These are phyloP conservation scores for Lippia alba DNA, from an alignment of 305 asterid species.

Conservation along the genomic window DNA sequence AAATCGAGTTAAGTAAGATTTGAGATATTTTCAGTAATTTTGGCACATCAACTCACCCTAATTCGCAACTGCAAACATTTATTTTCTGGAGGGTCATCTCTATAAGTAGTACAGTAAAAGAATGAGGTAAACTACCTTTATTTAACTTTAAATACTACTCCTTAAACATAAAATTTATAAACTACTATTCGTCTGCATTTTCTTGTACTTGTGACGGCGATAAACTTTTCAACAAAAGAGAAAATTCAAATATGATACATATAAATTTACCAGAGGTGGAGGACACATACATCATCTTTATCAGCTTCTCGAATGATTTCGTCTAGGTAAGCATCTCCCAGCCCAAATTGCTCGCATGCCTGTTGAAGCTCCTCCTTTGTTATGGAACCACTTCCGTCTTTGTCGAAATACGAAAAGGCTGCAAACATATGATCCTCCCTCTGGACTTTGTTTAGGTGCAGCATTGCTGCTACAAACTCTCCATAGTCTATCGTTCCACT, in stretches of 20 bases:
- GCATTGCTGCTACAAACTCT: conserved; percentile 92
- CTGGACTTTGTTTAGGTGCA: conserved; percentile 82
- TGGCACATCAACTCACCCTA: too few relatives aligned
- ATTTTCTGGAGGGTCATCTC: too few relatives aligned
- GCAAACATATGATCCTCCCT: conserved; percentile 85
- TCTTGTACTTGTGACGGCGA: too few relatives aligned
- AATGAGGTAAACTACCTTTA: too few relatives aligned
- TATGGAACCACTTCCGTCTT: conserved; percentile 91
- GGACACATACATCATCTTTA: conserved; percentile 66
- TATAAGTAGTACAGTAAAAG: too few relatives aligned
- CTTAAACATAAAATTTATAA: too few relatives aligned
- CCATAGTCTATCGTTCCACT: conserved; percentile 92
- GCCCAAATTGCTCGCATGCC: conserved; percentile 84
- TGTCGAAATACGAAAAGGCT: conserved; percentile 88
- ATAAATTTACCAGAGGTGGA: not conserved
- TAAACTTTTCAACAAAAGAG: not conserved
- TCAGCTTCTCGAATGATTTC: conserved; percentile 87
- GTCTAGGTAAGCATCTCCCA: conserved; percentile 62
- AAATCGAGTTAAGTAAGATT: not conserved
- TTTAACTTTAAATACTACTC: too few relatives aligned
- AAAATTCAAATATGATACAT: too few relatives aligned
- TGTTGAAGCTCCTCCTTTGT: conserved; percentile 87
- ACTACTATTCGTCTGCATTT: too few relatives aligned
- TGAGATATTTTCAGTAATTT: not conserved
- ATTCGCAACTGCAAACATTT: too few relatives aligned